phyloP scores from a whole-genome alignment of 805 yeast genomes.

The Metschnikowia gelsemii region DNA sequence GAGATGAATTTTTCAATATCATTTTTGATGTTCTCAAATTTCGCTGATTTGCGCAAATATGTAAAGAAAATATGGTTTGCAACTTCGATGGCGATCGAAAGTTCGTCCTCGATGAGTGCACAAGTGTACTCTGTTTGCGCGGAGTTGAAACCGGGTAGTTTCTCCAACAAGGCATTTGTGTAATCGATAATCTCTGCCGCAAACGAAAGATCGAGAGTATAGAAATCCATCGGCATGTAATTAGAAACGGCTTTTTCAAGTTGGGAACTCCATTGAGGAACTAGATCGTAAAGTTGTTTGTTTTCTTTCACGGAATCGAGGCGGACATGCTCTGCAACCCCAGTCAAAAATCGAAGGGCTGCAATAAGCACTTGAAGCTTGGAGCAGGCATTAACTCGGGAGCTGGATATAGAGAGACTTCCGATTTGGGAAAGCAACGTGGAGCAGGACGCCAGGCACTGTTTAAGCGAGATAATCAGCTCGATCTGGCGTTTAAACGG shows the following conservation, averaged over 20 bases:
- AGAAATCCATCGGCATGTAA: conserved; percentile 4
- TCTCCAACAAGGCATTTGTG: background rate
- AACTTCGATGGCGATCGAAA: background rate
- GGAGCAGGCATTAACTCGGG: background rate
- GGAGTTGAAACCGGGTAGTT: background rate
- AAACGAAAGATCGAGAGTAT: conserved; percentile 7
- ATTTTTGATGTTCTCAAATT: conserved; percentile 1
- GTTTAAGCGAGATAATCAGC: background rate
- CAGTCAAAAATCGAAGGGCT: background rate
- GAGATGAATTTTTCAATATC: background rate
- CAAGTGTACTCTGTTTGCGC: background rate
- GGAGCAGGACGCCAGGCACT: conserved; percentile 3
- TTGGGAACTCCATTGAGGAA: background rate
- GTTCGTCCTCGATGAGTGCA: background rate
- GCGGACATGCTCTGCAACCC: conserved; percentile 1
- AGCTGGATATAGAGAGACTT: conserved; percentile 1
- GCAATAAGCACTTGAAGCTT: background rate
- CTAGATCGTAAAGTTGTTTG: background rate
- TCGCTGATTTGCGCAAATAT: background rate
- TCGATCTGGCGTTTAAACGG: conserved; percentile 4
- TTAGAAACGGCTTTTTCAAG: background rate
- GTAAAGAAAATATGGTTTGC: background rate
- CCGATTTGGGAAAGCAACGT: background rate
- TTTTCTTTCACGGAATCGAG: background rate
- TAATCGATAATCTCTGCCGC: background rate